Evolutionary conservation across 306 rosid genomes (phyloP).

Genomic region (Leucaena leucocephala): DNA sequence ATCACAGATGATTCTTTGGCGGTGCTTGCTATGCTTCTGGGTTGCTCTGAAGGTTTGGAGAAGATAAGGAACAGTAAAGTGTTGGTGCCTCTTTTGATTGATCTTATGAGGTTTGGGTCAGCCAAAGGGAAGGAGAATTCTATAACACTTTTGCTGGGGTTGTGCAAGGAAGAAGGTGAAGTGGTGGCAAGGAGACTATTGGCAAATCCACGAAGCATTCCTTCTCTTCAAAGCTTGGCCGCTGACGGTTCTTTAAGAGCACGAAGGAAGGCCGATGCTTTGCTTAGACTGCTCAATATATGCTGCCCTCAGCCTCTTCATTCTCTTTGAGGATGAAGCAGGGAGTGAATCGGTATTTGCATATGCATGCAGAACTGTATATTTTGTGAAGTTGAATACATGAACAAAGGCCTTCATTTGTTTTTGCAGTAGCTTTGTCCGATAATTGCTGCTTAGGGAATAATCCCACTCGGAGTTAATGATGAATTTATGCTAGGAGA

Average conservation of each 20-base stretch:
- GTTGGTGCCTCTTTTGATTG: slow-evolving; percentile 76
- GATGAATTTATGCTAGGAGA: background rate
- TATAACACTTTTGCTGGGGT: slow-evolving; percentile 70
- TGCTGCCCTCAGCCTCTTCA: slow-evolving; percentile 72
- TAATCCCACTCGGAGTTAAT: background rate
- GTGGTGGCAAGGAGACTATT: slow-evolving; percentile 66
- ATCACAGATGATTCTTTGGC: slow-evolving; percentile 79
- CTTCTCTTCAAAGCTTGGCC: slow-evolving; percentile 80
- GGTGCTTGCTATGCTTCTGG: slow-evolving; percentile 66
- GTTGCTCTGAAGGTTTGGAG: slow-evolving; percentile 70
- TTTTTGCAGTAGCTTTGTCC: slow-evolving; percentile 24
- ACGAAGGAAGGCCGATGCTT: slow-evolving; percentile 79
- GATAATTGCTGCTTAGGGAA: background rate
- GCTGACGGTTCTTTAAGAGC: slow-evolving; percentile 80
- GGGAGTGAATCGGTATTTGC: slow-evolving; percentile 19
- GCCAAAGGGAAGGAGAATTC: slow-evolving; percentile 86
- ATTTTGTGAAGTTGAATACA: slow-evolving; percentile 47
- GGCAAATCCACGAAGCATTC: slow-evolving; percentile 81
- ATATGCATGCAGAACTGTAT: slow-evolving; percentile 32
- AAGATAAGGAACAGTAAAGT: slow-evolving; percentile 71
- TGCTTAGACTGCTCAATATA: slow-evolving; percentile 78
- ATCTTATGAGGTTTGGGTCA: slow-evolving; percentile 88
- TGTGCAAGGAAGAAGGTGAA: slow-evolving; percentile 88
- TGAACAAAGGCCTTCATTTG: slow-evolving; percentile 30
- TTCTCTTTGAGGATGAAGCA: slow-evolving; percentile 39